Evolutionary conservation across 306 rosid species (phyloP).

Genomic region (Corylus avellana): DNA sequence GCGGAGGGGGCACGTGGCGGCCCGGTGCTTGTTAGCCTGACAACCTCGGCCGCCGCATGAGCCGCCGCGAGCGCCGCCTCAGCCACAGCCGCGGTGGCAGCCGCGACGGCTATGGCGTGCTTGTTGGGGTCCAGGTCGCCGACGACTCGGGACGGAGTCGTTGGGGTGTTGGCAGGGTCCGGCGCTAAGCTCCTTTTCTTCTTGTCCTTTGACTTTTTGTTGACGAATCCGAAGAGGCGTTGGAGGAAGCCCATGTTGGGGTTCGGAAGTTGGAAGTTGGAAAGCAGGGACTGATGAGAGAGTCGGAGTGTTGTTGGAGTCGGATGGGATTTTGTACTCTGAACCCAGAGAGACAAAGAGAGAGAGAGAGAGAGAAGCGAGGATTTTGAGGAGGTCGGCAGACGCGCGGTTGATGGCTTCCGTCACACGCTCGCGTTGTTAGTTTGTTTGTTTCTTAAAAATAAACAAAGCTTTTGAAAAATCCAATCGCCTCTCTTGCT

Average conservation of each 20-base stretch:
- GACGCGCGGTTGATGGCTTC: neutral
- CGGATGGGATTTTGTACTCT: neutral
- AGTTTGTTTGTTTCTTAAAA: neutral
- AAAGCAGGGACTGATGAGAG: slow-evolving; percentile 1
- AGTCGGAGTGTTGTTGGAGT: neutral
- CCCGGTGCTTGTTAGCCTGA: slow-evolving; percentile 51
- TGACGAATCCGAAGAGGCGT: slow-evolving; percentile 83
- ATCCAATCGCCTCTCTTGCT: neutral
- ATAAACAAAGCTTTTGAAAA: neutral
- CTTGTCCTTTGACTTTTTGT: slow-evolving; percentile 43
- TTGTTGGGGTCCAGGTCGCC: slow-evolving; percentile 57
- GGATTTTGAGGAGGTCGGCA: neutral
- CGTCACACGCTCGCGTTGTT: neutral
- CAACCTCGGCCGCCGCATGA: slow-evolving; percentile 92
- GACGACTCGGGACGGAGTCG: slow-evolving; percentile 9
- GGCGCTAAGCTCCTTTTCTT: slow-evolving; percentile 44
- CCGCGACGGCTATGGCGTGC: slow-evolving; percentile 91
- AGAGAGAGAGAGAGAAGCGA: neutral
- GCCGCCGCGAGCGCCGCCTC: slow-evolving; percentile 95
- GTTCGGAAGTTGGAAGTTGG: slow-evolving; percentile 16
- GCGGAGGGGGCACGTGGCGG: slow-evolving; percentile 5
- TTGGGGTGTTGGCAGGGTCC: slow-evolving; percentile 9
- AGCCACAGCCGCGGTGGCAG: slow-evolving; percentile 89
- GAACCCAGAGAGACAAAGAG: neutral
- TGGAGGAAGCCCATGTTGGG: slow-evolving; percentile 77